Evolutionary conservation across 352 stramenopile genomes (phyloP).

Genomic region (Globisporangium paddicum): DNA sequence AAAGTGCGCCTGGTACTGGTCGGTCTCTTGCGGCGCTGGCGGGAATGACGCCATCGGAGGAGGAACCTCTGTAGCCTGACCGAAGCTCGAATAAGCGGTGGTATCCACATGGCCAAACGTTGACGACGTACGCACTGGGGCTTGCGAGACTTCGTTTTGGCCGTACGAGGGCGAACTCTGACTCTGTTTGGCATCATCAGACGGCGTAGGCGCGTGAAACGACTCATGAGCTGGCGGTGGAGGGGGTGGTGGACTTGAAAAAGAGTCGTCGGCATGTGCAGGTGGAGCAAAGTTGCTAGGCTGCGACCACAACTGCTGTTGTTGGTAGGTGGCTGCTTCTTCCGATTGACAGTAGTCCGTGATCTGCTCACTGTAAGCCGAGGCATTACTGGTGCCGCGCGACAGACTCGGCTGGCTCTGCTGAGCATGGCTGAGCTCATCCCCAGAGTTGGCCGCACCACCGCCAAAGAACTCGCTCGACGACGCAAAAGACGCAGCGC

Average conservation of each 20-base stretch:
- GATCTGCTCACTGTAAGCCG: conserved; percentile 26
- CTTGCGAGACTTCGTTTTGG: background rate
- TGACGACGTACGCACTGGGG: background rate
- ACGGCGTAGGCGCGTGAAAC: too few species aligned
- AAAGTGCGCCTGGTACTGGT: background rate
- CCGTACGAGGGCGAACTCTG: background rate
- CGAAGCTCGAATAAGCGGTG: background rate
- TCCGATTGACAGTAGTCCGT: conserved; percentile 18
- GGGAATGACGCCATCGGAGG: background rate
- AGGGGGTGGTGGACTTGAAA: background rate
- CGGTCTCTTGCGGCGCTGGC: background rate
- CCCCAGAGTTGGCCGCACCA: background rate
- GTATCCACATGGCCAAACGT: conserved; percentile 2
- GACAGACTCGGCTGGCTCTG: conserved; percentile 26
- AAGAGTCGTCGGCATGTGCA: conserved; percentile 2
- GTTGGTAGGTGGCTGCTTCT: conserved; percentile 8
- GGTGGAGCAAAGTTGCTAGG: background rate
- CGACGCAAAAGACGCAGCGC: conserved; percentile 7
- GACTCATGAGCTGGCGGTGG: background rate
- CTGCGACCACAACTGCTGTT: conserved; percentile 14
- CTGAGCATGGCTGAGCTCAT: conserved; percentile 10
- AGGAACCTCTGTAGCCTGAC: background rate
- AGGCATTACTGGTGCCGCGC: conserved; percentile 29
- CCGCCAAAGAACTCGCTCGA: conserved; percentile 21
- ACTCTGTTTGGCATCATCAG: background rate